These are phyloP conservation scores for Benincasa hispida DNA, from an alignment of 306 rosid species.

Conservation along the genomic window DNA sequence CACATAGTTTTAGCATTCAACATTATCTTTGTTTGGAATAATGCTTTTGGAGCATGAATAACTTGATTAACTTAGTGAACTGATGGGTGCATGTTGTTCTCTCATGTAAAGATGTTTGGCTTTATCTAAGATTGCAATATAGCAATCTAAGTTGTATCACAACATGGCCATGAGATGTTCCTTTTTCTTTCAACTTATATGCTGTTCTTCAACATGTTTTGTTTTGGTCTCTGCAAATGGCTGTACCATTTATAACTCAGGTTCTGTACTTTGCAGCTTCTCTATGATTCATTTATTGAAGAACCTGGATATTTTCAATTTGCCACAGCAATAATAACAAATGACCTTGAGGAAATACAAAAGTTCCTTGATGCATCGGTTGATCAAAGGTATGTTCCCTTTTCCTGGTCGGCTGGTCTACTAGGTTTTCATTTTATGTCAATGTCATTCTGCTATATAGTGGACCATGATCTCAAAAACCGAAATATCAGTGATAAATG, in stretches of 20 bases:
- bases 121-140: not conserved
- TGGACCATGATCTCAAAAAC: not conserved
- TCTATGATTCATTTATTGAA: conserved; percentile 66
- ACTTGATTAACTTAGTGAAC: not conserved
- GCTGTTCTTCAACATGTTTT: not conserved
- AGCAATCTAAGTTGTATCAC: not conserved
- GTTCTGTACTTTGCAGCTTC: conserved; percentile 42
- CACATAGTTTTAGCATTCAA: not conserved
- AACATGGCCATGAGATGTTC: not conserved
- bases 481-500: not conserved
- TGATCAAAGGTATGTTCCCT: conserved; percentile 49
- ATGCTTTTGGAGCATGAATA: not conserved
- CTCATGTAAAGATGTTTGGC: not conserved
- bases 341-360: conserved; percentile 85
- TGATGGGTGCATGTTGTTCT: not conserved
- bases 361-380: conserved; percentile 70
- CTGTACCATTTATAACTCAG: not conserved
- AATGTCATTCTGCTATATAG: not conserved
- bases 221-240: not conserved
- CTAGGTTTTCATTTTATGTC: not conserved
- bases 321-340: conserved; percentile 82
- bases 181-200: not conserved
- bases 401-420: not conserved
- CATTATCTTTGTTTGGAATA: not conserved
- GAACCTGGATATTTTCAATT: conserved; percentile 69